Conservation (phyloP, 768 basidiomycete genomes). For the Auricularia sp. region DNA sequence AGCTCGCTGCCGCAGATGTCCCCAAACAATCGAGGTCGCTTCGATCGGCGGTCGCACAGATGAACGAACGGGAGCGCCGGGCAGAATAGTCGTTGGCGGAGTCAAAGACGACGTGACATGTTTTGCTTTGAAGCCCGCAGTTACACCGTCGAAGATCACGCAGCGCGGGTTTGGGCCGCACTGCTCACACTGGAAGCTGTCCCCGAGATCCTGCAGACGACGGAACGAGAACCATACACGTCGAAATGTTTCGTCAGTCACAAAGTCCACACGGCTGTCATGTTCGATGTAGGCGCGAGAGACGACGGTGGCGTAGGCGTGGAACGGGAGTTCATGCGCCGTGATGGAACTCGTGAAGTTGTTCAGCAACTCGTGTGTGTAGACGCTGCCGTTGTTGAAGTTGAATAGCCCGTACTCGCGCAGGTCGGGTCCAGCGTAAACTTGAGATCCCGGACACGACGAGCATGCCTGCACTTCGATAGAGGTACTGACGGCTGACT, state of each 20-base stretch:
- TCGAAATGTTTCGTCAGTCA: constrained; percentile 11
- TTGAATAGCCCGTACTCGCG: constrained; percentile 10
- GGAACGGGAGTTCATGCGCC: constrained; percentile 12
- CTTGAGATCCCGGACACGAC: neutral
- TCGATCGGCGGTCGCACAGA: neutral
- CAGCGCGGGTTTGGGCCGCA: constrained; percentile 10
- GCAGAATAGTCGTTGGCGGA: neutral
- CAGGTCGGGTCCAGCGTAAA: constrained; percentile 11
- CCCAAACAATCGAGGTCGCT: neutral
- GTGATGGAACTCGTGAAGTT: constrained; percentile 12
- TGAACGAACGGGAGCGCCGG: neutral
- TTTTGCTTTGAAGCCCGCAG: neutral
- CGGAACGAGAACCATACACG: constrained; percentile 12
- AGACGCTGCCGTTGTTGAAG: constrained; percentile 11
- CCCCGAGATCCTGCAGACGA: constrained; percentile 9
- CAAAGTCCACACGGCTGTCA: neutral
- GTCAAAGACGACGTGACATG: neutral
- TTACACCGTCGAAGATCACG: constrained; percentile 12
- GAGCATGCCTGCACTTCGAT: neutral
- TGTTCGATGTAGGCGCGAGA: constrained; percentile 9
- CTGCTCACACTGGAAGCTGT: constrained; percentile 6
- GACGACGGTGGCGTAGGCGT: constrained; percentile 8
- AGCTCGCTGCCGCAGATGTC: neutral
- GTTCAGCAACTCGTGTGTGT: constrained; percentile 15
- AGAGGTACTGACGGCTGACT: too few species aligned